Conservation (phyloP, 306 rosid species). For the Pachyrhizus erosus region DNA sequence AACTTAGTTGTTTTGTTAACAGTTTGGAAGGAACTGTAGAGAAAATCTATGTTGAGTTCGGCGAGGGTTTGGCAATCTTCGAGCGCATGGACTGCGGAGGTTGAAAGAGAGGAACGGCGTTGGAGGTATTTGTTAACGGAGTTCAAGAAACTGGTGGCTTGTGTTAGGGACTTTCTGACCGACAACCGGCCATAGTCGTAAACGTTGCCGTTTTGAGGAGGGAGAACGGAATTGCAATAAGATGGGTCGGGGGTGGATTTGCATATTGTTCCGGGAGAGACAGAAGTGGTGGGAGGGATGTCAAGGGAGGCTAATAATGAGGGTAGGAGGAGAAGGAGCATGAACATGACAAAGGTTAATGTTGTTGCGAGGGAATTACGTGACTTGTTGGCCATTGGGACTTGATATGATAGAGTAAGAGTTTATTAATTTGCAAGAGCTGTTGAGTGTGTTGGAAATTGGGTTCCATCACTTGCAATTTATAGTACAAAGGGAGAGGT, state of each 20-base stretch:
- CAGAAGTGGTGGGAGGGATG: slow-evolving; percentile 33
- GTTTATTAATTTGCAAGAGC: neutral
- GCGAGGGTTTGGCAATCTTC: slow-evolving; percentile 68
- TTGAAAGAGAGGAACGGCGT: slow-evolving; percentile 42
- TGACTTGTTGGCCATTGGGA: slow-evolving; percentile 43
- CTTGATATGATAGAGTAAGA: neutral
- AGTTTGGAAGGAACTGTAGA: slow-evolving; percentile 49
- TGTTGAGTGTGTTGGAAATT: neutral
- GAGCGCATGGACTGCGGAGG: slow-evolving; percentile 55
- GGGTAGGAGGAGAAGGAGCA: slow-evolving; percentile 9
- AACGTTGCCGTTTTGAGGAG: slow-evolving; percentile 53
- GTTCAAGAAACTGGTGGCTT: slow-evolving; percentile 54
- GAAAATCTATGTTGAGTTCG: slow-evolving; percentile 66
- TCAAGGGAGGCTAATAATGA: slow-evolving; percentile 5
- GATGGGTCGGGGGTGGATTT: slow-evolving; percentile 69
- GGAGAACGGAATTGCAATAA: slow-evolving; percentile 65
- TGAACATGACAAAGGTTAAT: slow-evolving; percentile 25
- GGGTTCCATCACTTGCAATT: neutral
- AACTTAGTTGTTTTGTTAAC: slow-evolving; percentile 36
- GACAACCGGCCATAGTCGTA: slow-evolving; percentile 63
- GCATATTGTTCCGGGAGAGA: slow-evolving; percentile 54
- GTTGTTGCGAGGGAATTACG: neutral
- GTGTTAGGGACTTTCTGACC: slow-evolving; percentile 56
- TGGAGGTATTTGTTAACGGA: slow-evolving; percentile 54
- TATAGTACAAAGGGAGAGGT: neutral